phyloP scores from a whole-genome alignment of 75 land plant species.

The Cryptomeria japonica region DNA sequence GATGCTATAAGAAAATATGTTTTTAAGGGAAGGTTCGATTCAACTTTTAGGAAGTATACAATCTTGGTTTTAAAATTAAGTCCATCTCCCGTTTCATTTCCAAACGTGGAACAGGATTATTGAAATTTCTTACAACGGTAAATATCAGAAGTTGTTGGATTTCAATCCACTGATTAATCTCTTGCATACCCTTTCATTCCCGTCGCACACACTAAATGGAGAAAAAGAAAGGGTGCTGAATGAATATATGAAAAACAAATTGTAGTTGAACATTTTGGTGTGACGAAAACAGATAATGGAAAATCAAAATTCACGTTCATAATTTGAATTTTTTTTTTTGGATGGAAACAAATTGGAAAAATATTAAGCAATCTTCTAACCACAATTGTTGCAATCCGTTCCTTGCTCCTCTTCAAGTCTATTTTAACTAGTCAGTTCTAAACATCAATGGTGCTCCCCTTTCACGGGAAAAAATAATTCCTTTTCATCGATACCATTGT shows the following conservation, averaged over 20 bases:
- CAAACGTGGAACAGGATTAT: background rate
- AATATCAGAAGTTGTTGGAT: background rate
- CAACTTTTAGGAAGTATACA: background rate
- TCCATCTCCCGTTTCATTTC: background rate
- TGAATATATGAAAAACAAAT: too few relatives aligned
- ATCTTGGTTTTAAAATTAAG: background rate
- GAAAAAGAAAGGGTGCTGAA: background rate
- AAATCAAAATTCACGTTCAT: too few relatives aligned
- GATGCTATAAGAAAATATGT: background rate
- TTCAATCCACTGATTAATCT: background rate
- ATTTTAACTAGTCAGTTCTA: too few relatives aligned
- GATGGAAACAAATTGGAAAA: background rate
- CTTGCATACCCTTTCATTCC: background rate
- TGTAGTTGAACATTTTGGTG: background rate
- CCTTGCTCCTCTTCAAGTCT: background rate
- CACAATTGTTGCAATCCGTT: background rate
- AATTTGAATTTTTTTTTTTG: too few relatives aligned
- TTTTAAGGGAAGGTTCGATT: background rate
- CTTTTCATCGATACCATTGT: too few relatives aligned
- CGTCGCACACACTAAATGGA: background rate
- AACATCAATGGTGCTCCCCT: too few relatives aligned
- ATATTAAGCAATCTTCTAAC: background rate
- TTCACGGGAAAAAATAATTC: too few relatives aligned
- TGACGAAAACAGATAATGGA: too few relatives aligned
- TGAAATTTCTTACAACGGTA: background rate